Evolutionary conservation across 140 eudicot species (phyloP).

Genomic region (Erigeron philadelphicus): DNA sequence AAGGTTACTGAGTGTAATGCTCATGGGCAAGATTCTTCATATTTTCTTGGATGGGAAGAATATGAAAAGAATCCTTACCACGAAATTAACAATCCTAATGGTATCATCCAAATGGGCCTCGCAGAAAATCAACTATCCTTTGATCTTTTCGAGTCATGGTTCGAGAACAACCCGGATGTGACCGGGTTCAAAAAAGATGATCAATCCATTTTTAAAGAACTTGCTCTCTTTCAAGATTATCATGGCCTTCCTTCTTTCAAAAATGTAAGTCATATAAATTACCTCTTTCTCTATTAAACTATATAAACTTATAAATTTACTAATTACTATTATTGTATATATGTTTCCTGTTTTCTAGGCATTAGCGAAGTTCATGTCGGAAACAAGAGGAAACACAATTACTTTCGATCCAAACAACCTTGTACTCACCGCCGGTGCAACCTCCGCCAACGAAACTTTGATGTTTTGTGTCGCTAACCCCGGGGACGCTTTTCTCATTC

Average conservation of each 20-base stretch:
- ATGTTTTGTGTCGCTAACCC: constrained; percentile 84
- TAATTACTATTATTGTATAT: background rate
- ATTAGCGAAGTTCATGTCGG: constrained; percentile 61
- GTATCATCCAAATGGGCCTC: constrained; percentile 54
- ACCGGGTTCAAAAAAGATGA: constrained; percentile 34
- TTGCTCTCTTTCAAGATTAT: constrained; percentile 59
- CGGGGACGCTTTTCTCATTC: constrained; percentile 90
- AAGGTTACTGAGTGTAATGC: constrained; percentile 56
- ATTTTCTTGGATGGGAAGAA: constrained; percentile 93
- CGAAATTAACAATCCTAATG: constrained; percentile 28
- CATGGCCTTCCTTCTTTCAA: constrained; percentile 55
- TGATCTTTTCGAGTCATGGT: constrained; percentile 44
- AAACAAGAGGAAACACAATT: constrained; percentile 62
- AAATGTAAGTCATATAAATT: constrained; percentile 26
- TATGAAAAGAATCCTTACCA: constrained; percentile 79
- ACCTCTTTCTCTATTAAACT: too few species aligned
- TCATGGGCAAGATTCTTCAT: constrained; percentile 88
- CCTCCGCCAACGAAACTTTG: constrained; percentile 84
- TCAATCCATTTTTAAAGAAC: constrained; percentile 35
- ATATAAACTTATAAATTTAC: too few species aligned
- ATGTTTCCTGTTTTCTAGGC: constrained; percentile 37
- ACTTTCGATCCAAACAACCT: constrained; percentile 66
- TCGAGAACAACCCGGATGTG: constrained; percentile 35
- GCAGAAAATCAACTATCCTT: constrained; percentile 47
- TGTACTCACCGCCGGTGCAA: constrained; percentile 92